Evolutionary conservation across 2,329 filamentous ascomycete genomes (phyloP), one percentile per base, ranked within the genome.

Genomic region (Phoma sp.): DNA sequence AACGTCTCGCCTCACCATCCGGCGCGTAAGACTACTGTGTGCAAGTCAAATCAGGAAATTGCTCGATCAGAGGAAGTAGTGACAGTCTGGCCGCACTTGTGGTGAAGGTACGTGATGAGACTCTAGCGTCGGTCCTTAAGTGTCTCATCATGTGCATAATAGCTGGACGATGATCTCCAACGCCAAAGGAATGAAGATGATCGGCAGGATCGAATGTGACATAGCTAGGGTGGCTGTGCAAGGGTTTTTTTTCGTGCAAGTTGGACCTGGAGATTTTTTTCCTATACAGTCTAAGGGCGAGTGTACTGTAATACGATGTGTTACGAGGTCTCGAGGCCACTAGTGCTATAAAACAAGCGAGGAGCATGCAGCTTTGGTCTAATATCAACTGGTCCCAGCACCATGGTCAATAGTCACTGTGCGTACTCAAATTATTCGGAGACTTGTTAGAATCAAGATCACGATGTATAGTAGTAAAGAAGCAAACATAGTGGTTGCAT

Each of bases 41-140:
- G 17, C 9, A 4, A 6, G 4, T 22, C 35, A 39, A n/a, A 29
- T 1, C 32, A 47, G 35, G 19, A 7, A 9, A 35, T 15, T 17
- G 21, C 9, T 22, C 19, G 32, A 19, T 27, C 29, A 4, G 43
- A 46, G 36, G 43, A 55, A 5, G 39, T 53, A 12, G 39, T 58
- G 17, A 63, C 62, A 0, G 47, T 64, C n/a, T 67, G 65, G 65
- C 45, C 62, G 25, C 51, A 65, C 41, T 27, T 67, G 27, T 69
- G 62, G 67, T 68, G 13, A 57, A 47, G 22, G 9, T 25, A 19
- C 24, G 15, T 35, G 32, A 17, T 8, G 6, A 8, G 17, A 17
- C 3, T 10, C 6, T 35, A 15, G 15, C n/a, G 32, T 19, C n/a
- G n/a, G 15, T 8, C 32, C 9, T 17, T 35, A n/a, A 17, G 9